Base-by-base conservation (phyloP, 2,329 filamentous ascomycete species). In the Kalmusia sp. region DNA sequence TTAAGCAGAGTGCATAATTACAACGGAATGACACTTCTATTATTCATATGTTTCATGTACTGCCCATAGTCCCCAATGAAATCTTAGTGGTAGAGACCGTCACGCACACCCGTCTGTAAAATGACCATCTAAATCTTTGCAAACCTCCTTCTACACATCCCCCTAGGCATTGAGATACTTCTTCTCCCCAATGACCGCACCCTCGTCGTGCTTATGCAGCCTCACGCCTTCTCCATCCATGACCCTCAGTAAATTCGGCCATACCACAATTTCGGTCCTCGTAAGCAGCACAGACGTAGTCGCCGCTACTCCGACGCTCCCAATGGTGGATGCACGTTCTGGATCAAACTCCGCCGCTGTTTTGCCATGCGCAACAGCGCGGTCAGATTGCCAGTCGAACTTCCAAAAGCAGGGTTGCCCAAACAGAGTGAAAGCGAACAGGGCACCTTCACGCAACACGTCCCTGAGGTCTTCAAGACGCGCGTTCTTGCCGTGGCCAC, bases 371-470 rank as follows among this genome's bases (percentile, higher is more conserved):
- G 39, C 40, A 38, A 35, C 25, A 7, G 50, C 45, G 27, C 44
- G 45, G 25, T 47, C 50, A 11, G 54, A 48, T n/a, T 40, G 41
- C 59, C 54, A 61, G 33, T 59, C 55, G 21, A 59, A 59, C 21
- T 57, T 44, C 58, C 53, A 59, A 15, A 61, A 63, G 21, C 34
- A 31, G 1, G 58, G 49, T 35, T 58, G 54, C n/a, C 40, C 24
- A 31, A 61, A 61, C 2, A 63, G 51, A 9, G 48, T 49, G 19
- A 61, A 60, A 1, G 55, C 57, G 24, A 63, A 55, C 25, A 27
- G 44, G 6, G 57, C 58, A 11, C 52, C 57, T 12, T 38, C 22
- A 24, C 50, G 45, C 15, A 60, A 30, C 1, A 62, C 44, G 9
- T 52, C 25, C 6, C 54, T 39, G 9, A 62, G 52, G 14, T 58